A percentile compares a stretch with the other conserved stretches of the same genome.
Evolutionary conservation across 352 stramenopile species (phyloP).

Genomic region (Phytopythium sindhum): DNA sequence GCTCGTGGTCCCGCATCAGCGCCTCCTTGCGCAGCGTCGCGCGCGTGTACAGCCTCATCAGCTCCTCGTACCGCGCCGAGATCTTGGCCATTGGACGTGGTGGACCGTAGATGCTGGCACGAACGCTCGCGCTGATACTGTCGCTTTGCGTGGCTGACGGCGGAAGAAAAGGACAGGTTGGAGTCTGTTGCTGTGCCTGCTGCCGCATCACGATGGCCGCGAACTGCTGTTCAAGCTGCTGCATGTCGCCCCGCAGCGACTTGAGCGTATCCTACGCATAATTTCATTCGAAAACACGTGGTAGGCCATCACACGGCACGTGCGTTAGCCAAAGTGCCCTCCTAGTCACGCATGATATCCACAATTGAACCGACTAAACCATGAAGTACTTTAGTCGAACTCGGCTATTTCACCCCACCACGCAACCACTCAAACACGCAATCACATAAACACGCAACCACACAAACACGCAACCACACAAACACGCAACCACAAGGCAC

Average conservation of each 20-base stretch:
- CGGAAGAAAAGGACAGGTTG: neutral
- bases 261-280: constrained; percentile 28
- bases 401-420: neutral
- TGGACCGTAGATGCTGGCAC: neutral
- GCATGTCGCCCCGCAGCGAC: constrained; percentile 30
- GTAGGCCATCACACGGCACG: neutral
- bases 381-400: neutral
- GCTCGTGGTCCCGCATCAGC: constrained; percentile 46
- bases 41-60: constrained; percentile 34
- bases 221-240: constrained; percentile 24
- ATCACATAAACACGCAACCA: too few species aligned
- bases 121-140: neutral
- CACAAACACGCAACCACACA: too few species aligned
- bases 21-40: constrained; percentile 46
- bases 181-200: neutral
- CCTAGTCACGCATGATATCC: neutral
- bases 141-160: too few species aligned
- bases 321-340: neutral
- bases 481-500: too few species aligned
- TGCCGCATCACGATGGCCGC: constrained; percentile 20
- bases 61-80: neutral
- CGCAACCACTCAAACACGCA: neutral
- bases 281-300: neutral
- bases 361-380: neutral
- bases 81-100: neutral